Evolutionary conservation across 306 rosid genomes (phyloP).

Genomic region (Aeschynomene evenia): DNA sequence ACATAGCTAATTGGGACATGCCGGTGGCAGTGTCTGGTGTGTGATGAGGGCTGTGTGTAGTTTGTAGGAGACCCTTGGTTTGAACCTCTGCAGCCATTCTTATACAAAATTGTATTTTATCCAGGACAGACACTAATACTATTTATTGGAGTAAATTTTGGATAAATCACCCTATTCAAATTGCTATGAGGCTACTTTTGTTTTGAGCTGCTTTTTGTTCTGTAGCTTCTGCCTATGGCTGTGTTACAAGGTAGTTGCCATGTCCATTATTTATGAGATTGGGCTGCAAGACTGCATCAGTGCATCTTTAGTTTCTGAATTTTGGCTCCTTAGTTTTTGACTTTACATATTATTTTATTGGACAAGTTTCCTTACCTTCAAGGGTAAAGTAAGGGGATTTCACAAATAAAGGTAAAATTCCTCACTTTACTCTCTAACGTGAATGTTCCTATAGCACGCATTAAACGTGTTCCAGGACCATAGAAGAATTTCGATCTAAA

Average conservation of each 20-base stretch:
- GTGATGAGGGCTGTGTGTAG: background rate
- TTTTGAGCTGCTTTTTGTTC: slow-evolving; percentile 5
- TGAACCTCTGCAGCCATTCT: background rate
- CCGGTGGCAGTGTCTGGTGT: background rate
- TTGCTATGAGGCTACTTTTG: background rate
- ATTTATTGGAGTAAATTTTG: slow-evolving; percentile 1
- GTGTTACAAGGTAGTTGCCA: background rate
- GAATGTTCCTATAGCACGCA: too few relatives aligned
- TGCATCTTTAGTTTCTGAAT: too few relatives aligned
- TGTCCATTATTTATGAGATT: background rate
- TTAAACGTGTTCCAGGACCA: too few relatives aligned
- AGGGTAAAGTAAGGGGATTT: too few relatives aligned
- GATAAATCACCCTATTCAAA: background rate
- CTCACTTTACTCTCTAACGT: too few relatives aligned
- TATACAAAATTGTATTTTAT: background rate
- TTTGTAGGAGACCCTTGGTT: slow-evolving; percentile 4
- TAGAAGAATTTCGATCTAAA: too few relatives aligned
- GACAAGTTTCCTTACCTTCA: too few relatives aligned
- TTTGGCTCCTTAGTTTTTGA: background rate
- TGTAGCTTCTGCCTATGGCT: background rate
- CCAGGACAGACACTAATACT: background rate
- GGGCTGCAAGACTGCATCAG: slow-evolving; percentile 11
- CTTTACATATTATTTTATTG: too few relatives aligned
- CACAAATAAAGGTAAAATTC: too few relatives aligned
- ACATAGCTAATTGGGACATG: background rate